Evolutionary conservation across 345 rosid genomes (phyloP).

Genomic region (Psidium guajava): DNA sequence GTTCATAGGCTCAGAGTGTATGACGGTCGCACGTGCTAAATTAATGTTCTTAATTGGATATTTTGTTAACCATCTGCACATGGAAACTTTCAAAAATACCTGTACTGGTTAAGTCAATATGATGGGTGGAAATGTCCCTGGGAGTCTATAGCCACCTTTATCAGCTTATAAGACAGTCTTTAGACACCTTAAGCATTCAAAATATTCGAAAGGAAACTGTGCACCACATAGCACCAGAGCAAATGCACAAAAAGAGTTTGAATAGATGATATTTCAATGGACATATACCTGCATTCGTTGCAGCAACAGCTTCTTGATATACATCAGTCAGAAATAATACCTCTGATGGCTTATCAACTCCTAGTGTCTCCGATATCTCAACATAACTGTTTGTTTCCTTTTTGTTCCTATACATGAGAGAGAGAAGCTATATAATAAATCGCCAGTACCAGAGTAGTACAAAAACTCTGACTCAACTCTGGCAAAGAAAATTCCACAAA

Average conservation of each 20-base stretch:
- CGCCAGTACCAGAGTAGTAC: neutral
- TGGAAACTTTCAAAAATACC: neutral
- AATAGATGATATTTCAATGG: neutral
- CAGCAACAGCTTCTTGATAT: conserved; percentile 83
- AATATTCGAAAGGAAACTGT: neutral
- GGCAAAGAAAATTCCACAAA: neutral
- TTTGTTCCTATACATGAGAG: conserved; percentile 51
- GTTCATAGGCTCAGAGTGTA: neutral
- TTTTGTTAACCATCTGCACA: neutral
- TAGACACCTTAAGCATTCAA: neutral
- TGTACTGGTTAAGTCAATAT: neutral
- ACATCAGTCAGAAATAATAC: conserved; percentile 75
- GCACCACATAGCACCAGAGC: neutral
- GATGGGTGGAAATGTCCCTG: neutral
- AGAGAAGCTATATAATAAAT: neutral
- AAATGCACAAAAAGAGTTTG: neutral
- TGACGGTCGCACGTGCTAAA: neutral
- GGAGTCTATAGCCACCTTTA: neutral
- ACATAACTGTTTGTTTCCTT: conserved; percentile 61
- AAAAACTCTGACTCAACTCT: neutral
- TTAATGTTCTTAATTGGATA: neutral
- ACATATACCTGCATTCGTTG: conserved; percentile 65
- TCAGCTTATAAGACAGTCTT: neutral
- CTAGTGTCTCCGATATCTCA: conserved; percentile 62
- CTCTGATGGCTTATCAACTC: conserved; percentile 80